A percentile compares a stretch with the other conserved stretches of the same genome.
These are phyloP conservation scores for Alternaria dauci DNA, from an alignment of 2,329 filamentous ascomycete species.

Conservation along the genomic window DNA sequence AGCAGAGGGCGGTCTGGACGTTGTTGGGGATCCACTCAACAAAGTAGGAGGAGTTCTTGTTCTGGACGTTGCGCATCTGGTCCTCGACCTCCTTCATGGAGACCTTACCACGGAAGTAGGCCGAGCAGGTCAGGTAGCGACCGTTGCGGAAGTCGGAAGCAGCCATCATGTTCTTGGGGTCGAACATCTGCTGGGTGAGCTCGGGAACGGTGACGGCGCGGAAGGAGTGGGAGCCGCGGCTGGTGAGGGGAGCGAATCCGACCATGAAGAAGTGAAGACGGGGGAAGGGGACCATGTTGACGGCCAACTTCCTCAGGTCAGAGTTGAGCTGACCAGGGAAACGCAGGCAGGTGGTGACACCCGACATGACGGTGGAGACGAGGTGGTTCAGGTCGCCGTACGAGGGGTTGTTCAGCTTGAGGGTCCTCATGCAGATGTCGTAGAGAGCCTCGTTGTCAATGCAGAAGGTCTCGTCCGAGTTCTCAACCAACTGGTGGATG, in stretches of 20 bases:
- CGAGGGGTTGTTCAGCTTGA: constrained; percentile 98
- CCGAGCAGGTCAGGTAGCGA: constrained; percentile 98
- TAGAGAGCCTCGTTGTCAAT: constrained; percentile 99
- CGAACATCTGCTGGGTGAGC: constrained; percentile 99
- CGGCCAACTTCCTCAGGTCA: constrained; percentile 97
- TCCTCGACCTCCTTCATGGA: constrained; percentile 99
- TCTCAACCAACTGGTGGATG: constrained; percentile 98
- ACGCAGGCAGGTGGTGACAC: constrained; percentile 96
- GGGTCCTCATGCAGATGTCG: constrained; percentile 99
- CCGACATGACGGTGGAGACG: constrained; percentile 99
- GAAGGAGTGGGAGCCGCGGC: constrained; percentile 91
- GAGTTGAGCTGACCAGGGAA: constrained; percentile 99
- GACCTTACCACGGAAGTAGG: constrained; percentile 99
- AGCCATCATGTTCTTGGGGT: constrained; percentile 99
- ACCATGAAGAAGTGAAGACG: constrained; percentile 99
- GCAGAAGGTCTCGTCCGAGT: constrained; percentile 99
- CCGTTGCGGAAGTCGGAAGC: constrained; percentile 99
- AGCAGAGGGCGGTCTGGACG: constrained; percentile 99
- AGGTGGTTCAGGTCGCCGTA: constrained; percentile 99
- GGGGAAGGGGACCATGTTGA: constrained; percentile 99
- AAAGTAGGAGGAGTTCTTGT: constrained; percentile 99
- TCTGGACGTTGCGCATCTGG: constrained; percentile 99
- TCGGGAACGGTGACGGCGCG: constrained; percentile 96
- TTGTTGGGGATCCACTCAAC: constrained; percentile 99
- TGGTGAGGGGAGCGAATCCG: constrained; percentile 97